Evolutionary conservation across 2,329 filamentous ascomycete genomes (phyloP).

Genomic region (Myriosclerotinia duriaeana): DNA sequence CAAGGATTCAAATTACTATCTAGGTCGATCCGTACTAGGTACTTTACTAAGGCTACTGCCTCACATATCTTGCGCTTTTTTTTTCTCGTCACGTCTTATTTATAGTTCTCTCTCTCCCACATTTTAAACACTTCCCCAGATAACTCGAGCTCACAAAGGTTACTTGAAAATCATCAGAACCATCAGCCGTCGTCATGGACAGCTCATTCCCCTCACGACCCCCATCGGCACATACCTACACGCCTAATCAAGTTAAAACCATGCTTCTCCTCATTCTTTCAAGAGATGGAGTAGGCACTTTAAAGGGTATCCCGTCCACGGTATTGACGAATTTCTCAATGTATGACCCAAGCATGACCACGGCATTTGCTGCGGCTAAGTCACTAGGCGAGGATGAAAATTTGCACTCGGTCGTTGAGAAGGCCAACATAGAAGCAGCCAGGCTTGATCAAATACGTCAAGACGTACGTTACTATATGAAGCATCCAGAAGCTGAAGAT

Average conservation of each 20-base stretch:
- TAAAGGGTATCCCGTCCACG: not conserved
- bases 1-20: not conserved
- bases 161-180: not conserved
- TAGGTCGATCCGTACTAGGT: not conserved
- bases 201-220: not conserved
- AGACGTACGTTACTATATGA: not conserved
- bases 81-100: not conserved
- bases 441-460: not conserved
- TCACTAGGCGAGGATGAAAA: slow-evolving; percentile 9
- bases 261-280: not conserved
- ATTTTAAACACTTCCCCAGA: not conserved
- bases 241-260: slow-evolving; percentile 8
- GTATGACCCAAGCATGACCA: not conserved
- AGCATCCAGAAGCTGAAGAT: not conserved
- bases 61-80: not conserved
- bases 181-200: slow-evolving; percentile 3
- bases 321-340: not conserved
- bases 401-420: not conserved
- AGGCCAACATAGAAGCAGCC: not conserved
- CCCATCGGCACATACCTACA: not conserved
- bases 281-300: not conserved
- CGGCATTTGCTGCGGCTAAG: not conserved
- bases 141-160: not conserved
- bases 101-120: not conserved
- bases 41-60: not conserved